phyloP scores from a whole-genome alignment of 140 eudicot genomes.

The Stevia rebaudiana region DNA sequence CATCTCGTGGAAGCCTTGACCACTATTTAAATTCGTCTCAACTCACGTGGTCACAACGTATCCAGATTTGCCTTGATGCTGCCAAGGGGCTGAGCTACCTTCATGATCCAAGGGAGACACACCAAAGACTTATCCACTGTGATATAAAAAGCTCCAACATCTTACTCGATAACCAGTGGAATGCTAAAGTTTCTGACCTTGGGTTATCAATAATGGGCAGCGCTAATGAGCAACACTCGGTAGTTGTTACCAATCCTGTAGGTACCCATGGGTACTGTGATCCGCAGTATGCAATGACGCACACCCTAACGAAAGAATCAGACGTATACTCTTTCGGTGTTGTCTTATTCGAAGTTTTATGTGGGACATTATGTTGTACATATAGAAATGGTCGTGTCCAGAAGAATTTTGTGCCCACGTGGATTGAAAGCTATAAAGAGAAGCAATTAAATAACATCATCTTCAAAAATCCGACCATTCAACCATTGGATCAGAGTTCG shows the following conservation, averaged over 20 bases:
- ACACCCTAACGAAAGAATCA: conserved; percentile 8
- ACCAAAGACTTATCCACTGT: conserved; percentile 14
- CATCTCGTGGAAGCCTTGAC: conserved; percentile 19
- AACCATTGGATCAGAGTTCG: background rate
- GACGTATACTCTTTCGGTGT: conserved; percentile 20
- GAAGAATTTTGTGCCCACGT: background rate
- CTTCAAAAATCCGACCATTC: background rate
- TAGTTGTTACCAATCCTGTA: background rate
- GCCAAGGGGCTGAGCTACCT: conserved; percentile 13
- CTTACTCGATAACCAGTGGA: background rate
- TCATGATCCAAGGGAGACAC: conserved; percentile 15
- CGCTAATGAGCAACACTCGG: background rate
- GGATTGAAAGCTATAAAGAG: background rate
- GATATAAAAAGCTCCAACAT: conserved; percentile 22
- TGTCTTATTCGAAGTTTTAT: conserved; percentile 15
- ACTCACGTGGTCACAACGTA: conserved; percentile 13
- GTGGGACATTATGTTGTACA: conserved; percentile 8
- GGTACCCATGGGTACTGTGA: conserved; percentile 21
- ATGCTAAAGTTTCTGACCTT: conserved; percentile 18
- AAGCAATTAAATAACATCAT: conserved; percentile 7
- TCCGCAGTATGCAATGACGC: conserved; percentile 10
- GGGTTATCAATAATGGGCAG: conserved; percentile 18
- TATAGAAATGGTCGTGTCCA: background rate
- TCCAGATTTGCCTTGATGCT: conserved; percentile 10
- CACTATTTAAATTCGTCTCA: background rate